These are phyloP conservation scores for Syzygium malaccense DNA, from an alignment of 441 rosid species.

Conservation along the genomic window DNA sequence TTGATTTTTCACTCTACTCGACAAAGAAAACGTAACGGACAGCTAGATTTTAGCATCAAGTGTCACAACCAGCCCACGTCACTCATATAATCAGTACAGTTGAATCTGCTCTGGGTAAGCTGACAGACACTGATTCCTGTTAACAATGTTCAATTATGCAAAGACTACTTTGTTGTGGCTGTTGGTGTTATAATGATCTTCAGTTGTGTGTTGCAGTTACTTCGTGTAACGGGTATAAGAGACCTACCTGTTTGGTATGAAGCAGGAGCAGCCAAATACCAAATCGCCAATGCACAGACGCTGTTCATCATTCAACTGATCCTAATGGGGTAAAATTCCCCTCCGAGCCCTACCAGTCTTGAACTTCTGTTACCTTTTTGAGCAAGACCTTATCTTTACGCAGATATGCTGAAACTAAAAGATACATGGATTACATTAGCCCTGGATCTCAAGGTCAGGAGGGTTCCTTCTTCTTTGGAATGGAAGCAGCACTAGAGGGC, in stretches of 20 bases:
- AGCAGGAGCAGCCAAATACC: conserved; percentile 82
- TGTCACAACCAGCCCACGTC: not conserved
- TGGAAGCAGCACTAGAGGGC: conserved; percentile 77
- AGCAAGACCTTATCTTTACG: not conserved
- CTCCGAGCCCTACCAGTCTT: not conserved
- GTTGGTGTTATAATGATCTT: not conserved
- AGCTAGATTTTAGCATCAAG: not conserved
- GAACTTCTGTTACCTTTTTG: not conserved
- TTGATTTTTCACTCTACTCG: not conserved
- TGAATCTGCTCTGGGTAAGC: not conserved
- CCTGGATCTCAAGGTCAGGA: conserved; percentile 89
- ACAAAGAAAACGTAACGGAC: not conserved
- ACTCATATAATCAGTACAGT: not conserved
- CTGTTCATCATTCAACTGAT: conserved; percentile 64
- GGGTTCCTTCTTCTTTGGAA: conserved; percentile 77
- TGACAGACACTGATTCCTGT: not conserved
- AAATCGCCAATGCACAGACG: conserved; percentile 66
- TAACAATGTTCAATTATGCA: not conserved
- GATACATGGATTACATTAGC: conserved; percentile 74
- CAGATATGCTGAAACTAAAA: conserved; percentile 84
- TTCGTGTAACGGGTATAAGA: conserved; percentile 63
- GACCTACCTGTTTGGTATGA: conserved; percentile 88
- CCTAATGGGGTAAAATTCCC: conserved; percentile 69
- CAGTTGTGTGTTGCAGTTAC: conserved; percentile 35
- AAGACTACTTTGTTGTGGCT: not conserved